Conservation (phyloP, 768 basidiomycete species). For the Russula sp. region DNA sequence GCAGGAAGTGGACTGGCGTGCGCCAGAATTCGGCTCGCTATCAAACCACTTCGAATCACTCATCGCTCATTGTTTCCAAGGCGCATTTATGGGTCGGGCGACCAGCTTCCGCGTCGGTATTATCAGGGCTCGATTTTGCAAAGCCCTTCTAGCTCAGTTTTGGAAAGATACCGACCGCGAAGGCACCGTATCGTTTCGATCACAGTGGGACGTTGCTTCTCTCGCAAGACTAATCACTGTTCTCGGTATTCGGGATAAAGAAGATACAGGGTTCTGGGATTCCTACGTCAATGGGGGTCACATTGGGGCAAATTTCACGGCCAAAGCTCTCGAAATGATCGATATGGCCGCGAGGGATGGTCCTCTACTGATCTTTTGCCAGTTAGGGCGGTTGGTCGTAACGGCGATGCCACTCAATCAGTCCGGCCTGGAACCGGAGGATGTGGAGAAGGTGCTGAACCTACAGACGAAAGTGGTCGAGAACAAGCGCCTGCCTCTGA, state of each 20-base stretch:
- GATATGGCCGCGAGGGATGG: constrained; percentile 9
- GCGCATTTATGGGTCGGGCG: constrained; percentile 10
- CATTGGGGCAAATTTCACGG: constrained; percentile 4
- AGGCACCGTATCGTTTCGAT: constrained; percentile 5
- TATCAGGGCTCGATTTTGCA: constrained; percentile 8
- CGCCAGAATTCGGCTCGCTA: constrained; percentile 16
- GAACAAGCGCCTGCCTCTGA: not conserved
- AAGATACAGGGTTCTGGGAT: constrained; percentile 4
- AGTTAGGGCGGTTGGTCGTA: constrained; percentile 1
- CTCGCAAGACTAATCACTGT: constrained; percentile 13
- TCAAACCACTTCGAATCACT: constrained; percentile 12
- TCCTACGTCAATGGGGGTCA: constrained; percentile 5
- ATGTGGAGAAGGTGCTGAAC: constrained; percentile 11
- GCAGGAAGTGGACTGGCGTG: constrained; percentile 12
- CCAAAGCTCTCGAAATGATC: constrained; percentile 10
- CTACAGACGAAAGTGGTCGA: constrained; percentile 8
- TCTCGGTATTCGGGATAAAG: not conserved
- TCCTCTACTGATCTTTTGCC: constrained; percentile 17
- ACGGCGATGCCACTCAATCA: constrained; percentile 7
- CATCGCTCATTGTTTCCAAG: constrained; percentile 3
- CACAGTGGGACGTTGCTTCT: constrained; percentile 19
- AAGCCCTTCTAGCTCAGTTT: constrained; percentile 11
- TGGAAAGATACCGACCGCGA: not conserved
- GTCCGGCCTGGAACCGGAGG: not conserved
- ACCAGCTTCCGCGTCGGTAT: constrained; percentile 4